These are phyloP conservation scores for Gypsophila paniculata DNA, from an alignment of 179 eudicot species.

Conservation along the genomic window DNA sequence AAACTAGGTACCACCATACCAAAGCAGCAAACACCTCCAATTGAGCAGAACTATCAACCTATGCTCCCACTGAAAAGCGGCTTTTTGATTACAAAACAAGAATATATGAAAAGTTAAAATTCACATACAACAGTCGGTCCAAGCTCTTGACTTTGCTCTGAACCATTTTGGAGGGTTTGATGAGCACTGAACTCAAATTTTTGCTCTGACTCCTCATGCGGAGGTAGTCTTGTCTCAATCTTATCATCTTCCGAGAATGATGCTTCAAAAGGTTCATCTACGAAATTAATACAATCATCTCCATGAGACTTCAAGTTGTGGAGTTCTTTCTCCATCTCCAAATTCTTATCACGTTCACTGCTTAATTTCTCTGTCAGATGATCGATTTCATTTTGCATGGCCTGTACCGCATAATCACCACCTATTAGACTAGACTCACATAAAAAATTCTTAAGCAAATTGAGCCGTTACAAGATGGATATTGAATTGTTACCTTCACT, in stretches of 20 bases:
- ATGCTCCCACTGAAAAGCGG: not conserved
- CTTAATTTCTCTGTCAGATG: slow-evolving; percentile 36
- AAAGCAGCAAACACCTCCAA: not conserved
- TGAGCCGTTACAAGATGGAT: not conserved
- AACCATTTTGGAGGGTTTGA: not conserved
- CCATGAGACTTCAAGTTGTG: slow-evolving; percentile 31
- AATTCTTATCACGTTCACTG: slow-evolving; percentile 31
- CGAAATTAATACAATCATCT: not conserved
- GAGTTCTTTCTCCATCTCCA: slow-evolving; percentile 46
- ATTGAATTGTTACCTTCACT: slow-evolving; percentile 49
- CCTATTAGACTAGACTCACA: slow-evolving; percentile 14
- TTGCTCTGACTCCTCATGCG: slow-evolving; percentile 8
- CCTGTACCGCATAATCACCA: slow-evolving; percentile 36
- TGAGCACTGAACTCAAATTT: slow-evolving; percentile 6
- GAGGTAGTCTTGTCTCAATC: not conserved
- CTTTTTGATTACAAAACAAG: not conserved
- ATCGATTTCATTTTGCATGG: slow-evolving; percentile 48
- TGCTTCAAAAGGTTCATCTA: slow-evolving; percentile 7
- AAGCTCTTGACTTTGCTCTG: slow-evolving; percentile 18
- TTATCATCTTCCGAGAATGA: slow-evolving; percentile 20
- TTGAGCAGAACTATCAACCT: not conserved
- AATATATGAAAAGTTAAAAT: slow-evolving; percentile 25
- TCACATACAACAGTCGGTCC: slow-evolving; percentile 21
- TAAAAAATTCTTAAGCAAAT: slow-evolving; percentile 3
- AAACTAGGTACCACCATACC: not conserved